These are phyloP conservation scores for Hypoxylon sp. DNA, from an alignment of 2,329 filamentous ascomycete genomes.

Conservation along the genomic window DNA sequence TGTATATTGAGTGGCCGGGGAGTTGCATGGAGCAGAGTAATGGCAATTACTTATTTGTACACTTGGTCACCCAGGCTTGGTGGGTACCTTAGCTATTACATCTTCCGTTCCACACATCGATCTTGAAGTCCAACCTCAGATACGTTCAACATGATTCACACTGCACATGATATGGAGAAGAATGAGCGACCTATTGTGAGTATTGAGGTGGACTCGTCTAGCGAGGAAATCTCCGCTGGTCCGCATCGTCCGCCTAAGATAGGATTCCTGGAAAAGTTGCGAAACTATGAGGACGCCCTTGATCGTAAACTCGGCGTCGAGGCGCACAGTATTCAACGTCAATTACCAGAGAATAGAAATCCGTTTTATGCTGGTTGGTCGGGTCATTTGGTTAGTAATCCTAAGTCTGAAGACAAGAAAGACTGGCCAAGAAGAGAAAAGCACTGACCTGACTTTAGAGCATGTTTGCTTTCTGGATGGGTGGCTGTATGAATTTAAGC, in stretches of 20 bases:
- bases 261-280: constrained; percentile 57
- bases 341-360: constrained; percentile 60
- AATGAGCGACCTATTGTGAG: constrained; percentile 10
- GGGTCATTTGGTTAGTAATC: constrained; percentile 54
- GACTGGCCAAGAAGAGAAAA: background rate
- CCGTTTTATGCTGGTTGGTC: constrained; percentile 57
- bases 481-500: constrained; percentile 64
- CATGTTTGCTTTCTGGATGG: constrained; percentile 68
- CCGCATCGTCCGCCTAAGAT: constrained; percentile 22
- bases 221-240: constrained; percentile 26
- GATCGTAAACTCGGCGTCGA: constrained; percentile 65
- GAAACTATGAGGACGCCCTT: constrained; percentile 60
- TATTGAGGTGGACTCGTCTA: constrained; percentile 33
- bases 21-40: background rate
- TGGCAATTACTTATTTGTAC: constrained; percentile 26
- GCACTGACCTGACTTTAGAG: constrained; percentile 48
- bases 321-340: constrained; percentile 62
- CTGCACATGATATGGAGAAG: constrained; percentile 31
- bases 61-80: constrained; percentile 1
- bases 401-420: background rate
- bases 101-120: background rate
- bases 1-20: background rate
- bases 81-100: background rate
- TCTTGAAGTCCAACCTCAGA: background rate
- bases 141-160: constrained; percentile 23